Conservation (phyloP, 2,329 filamentous ascomycete genomes). For the Ceratocystis albifundus region DNA sequence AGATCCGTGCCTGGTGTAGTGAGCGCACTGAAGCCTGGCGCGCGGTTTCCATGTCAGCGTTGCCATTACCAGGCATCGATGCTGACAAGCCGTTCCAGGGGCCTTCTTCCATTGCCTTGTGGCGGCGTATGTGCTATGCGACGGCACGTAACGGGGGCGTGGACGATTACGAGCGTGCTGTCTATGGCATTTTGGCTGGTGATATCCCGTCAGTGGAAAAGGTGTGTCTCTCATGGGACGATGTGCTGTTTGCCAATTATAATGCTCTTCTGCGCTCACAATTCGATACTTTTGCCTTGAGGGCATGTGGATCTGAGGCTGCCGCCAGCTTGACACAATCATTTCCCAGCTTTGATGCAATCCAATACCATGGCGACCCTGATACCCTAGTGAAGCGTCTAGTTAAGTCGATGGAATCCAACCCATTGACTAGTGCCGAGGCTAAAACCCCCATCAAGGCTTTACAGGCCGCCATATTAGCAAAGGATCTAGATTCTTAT, state of each 20-base stretch:
- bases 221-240: slow-evolving; percentile 71
- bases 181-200: slow-evolving; percentile 82
- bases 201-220: slow-evolving; percentile 66
- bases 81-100: slow-evolving; percentile 33
- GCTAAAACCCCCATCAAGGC: slow-evolving; percentile 57
- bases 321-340: slow-evolving; percentile 45
- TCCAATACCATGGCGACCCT: slow-evolving; percentile 49
- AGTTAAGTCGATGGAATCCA: slow-evolving; percentile 48
- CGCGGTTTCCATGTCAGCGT: slow-evolving; percentile 66
- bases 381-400: slow-evolving; percentile 45
- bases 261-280: slow-evolving; percentile 72
- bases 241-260: slow-evolving; percentile 76
- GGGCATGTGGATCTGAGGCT: slow-evolving; percentile 42
- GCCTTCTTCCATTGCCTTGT: slow-evolving; percentile 44
- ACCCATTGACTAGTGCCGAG: slow-evolving; percentile 45
- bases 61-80: slow-evolving; percentile 46
- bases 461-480: slow-evolving; percentile 64
- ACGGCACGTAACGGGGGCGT: slow-evolving; percentile 56
- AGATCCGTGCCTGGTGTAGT: slow-evolving; percentile 75
- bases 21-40: slow-evolving; percentile 83
- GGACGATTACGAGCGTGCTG: slow-evolving; percentile 72
- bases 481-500: slow-evolving; percentile 47
- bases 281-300: slow-evolving; percentile 60
- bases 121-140: slow-evolving; percentile 66
- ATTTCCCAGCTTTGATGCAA: slow-evolving; percentile 53